Evolutionary conservation across 805 yeast species (phyloP), one percentile per base, ranked within the genome.

Genomic region (Ogataea pini): DNA sequence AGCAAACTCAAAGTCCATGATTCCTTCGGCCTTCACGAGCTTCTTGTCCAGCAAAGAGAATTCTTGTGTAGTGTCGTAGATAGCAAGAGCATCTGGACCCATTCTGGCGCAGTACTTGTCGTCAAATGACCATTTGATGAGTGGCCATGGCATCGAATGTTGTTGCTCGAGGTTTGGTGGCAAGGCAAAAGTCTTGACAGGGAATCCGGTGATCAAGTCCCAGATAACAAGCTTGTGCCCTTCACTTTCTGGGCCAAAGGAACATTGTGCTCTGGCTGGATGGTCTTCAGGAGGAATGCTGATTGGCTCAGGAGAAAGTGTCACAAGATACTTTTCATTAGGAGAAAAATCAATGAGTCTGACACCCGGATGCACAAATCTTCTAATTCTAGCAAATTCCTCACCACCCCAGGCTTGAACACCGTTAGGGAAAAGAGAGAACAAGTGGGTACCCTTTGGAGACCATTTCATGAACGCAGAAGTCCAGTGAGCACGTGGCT

Each of bases 371-470:
- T 94, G 99, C 52, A 83, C 77, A 64, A 87, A 89, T 70, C 89
- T 84, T 60, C 78, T 81, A 59, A 89, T 73, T 60, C 86, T 78
- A 54, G 78, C 81, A 64, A 89, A 89, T 41, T 79, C 75, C 47
- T 80, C 79, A 52, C 98, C 97, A 65, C 98, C 99, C 96, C 97
- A 94, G 22, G 92, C 80, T 67, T 89, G 95, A 48, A 90, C 83
- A 76, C 98, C 98, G 71, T 89, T 96, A 44, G 89, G 89, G 71
- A 92, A 97, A 60, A 90, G 77, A 1, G 97, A 85, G 59, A 88
- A 82, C 55, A 92, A 70, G 64, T 82, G 91, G 10, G 92, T 83
- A 69, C 99, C 99, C 71, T 83, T 83, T 64, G 97, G 96, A 42
- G 98, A 89, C 75, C 90, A 92, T 66, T 84, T 83, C 60, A 89